phyloP scores from a whole-genome alignment of 805 yeast genomes.

The Myxozyma monticola region DNA sequence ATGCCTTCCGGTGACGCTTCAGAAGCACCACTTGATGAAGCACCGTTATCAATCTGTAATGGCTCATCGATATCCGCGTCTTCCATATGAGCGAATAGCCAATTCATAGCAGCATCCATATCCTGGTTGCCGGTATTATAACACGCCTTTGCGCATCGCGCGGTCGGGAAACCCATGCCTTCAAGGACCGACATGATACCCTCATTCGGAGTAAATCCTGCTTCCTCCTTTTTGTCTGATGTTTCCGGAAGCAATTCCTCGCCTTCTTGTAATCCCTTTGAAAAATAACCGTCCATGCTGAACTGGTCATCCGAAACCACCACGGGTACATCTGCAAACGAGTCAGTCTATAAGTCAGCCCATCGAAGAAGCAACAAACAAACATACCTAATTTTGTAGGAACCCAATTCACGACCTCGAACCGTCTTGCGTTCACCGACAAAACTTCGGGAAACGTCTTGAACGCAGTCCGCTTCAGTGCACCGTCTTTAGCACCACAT shows the following conservation, averaged over 20 bases:
- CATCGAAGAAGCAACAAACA: not conserved
- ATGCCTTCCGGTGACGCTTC: constrained; percentile 43
- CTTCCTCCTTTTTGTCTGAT: constrained; percentile 18
- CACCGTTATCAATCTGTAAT: constrained; percentile 37
- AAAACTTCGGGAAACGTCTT: constrained; percentile 68
- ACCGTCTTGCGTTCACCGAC: constrained; percentile 73
- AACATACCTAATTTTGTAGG: constrained; percentile 61
- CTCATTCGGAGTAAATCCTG: constrained; percentile 54
- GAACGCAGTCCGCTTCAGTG: constrained; percentile 51
- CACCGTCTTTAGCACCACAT: constrained; percentile 46
- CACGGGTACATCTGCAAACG: constrained; percentile 59
- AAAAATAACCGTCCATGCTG: constrained; percentile 46
- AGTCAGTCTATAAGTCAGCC: too few species aligned
- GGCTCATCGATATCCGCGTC: constrained; percentile 75
- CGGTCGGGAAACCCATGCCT: constrained; percentile 86
- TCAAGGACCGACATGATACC: constrained; percentile 55
- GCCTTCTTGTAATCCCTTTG: constrained; percentile 46
- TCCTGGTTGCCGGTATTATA: constrained; percentile 66
- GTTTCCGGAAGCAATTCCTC: constrained; percentile 48
- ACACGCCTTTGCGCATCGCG: constrained; percentile 65
- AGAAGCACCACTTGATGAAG: not conserved
- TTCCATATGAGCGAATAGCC: constrained; percentile 88
- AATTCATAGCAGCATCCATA: constrained; percentile 77
- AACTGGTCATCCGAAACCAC: constrained; percentile 48
- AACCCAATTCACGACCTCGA: constrained; percentile 83